A percentile compares a stretch with the other conserved stretches of the same genome.
Evolutionary conservation across 305 asterid genomes (phyloP).

Genomic region (Fraxinus dipetala): DNA sequence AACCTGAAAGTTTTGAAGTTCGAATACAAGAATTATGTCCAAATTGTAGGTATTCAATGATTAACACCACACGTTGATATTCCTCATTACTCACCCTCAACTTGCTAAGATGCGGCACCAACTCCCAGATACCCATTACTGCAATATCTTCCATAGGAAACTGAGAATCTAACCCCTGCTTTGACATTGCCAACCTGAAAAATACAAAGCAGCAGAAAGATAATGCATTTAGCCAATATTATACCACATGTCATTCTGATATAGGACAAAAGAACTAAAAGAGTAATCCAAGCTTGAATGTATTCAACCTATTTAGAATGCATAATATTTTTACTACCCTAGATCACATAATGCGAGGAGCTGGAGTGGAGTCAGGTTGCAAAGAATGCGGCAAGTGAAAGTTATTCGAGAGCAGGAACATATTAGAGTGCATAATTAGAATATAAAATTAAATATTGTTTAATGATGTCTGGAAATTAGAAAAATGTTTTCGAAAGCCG

Average conservation of each 20-base stretch:
- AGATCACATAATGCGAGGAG: neutral
- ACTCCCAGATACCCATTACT: constrained; percentile 92
- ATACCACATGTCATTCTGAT: neutral
- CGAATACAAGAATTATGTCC: constrained; percentile 5
- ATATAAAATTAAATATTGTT: neutral
- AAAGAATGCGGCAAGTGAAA: neutral
- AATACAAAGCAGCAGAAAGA: constrained; percentile 10
- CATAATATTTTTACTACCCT: neutral
- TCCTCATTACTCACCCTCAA: constrained; percentile 57
- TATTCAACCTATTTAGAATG: neutral
- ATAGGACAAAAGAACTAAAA: neutral
- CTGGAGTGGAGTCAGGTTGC: neutral
- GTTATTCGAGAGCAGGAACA: neutral
- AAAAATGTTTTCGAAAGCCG: neutral
- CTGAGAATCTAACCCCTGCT: constrained; percentile 59
- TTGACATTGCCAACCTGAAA: constrained; percentile 64
- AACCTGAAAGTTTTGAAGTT: constrained; percentile 40
- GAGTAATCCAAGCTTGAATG: neutral
- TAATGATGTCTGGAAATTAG: neutral
- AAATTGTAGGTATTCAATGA: constrained; percentile 15
- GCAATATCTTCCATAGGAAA: constrained; percentile 90
- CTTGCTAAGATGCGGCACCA: constrained; percentile 71
- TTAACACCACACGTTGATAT: neutral
- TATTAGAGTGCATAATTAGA: neutral
- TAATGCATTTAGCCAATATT: constrained; percentile 20